These are phyloP conservation scores for Yamadazyma akitaensis DNA, from an alignment of 805 yeast species.

Conservation along the genomic window DNA sequence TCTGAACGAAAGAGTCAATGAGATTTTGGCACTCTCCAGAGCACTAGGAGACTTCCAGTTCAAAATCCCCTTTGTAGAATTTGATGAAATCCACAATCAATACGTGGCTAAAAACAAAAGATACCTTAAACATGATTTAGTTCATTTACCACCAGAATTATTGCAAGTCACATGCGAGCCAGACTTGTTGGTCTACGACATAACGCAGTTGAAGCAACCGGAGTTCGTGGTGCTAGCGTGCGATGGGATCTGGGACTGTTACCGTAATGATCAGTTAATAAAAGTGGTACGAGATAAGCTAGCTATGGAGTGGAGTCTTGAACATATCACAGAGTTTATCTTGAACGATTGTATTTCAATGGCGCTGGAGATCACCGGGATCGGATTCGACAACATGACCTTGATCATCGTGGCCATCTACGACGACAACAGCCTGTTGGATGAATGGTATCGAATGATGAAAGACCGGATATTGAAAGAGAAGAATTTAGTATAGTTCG, in stretches of 20 bases:
- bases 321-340: slow-evolving; percentile 55
- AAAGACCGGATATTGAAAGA: slow-evolving; percentile 35
- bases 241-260: slow-evolving; percentile 49
- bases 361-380: slow-evolving; percentile 73
- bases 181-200: slow-evolving; percentile 37
- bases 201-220: slow-evolving; percentile 18
- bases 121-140: slow-evolving; percentile 23
- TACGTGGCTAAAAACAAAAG: slow-evolving; percentile 23
- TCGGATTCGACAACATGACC: slow-evolving; percentile 84
- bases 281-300: slow-evolving; percentile 55
- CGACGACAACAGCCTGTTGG: slow-evolving; percentile 36
- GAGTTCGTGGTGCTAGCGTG: slow-evolving; percentile 43
- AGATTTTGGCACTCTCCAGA: slow-evolving; percentile 40
- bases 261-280: slow-evolving; percentile 52
- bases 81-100: slow-evolving; percentile 25
- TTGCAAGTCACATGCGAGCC: slow-evolving; percentile 45
- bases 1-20: slow-evolving; percentile 38
- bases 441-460: slow-evolving; percentile 59
- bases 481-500: slow-evolving; percentile 12
- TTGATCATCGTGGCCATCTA: slow-evolving; percentile 65
- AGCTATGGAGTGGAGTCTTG: slow-evolving; percentile 53
- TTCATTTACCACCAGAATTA: slow-evolving; percentile 41
- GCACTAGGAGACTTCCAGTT: slow-evolving; percentile 46
- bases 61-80: slow-evolving; percentile 35
- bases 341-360: slow-evolving; percentile 64